Conservation (phyloP, 2,329 filamentous ascomycete genomes). For the Diaporthe longicolla region DNA sequence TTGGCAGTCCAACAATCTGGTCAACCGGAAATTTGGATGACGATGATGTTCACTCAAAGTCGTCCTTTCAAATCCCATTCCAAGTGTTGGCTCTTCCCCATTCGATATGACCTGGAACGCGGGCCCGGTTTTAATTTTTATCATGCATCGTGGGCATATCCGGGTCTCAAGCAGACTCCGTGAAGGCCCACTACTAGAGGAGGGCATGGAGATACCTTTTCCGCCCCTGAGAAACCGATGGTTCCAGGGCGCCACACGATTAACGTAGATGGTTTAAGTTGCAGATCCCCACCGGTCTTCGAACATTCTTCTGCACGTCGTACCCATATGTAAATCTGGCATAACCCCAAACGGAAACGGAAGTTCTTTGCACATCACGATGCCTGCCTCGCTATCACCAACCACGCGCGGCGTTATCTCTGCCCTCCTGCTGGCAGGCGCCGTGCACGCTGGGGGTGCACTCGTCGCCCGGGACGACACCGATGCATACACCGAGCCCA, state of each 20-base stretch:
- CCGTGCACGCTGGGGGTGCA: neutral
- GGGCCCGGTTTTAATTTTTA: conserved; percentile 15
- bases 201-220: conserved; percentile 3
- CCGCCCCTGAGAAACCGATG: conserved; percentile 14
- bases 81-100: conserved; percentile 3
- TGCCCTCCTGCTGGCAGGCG: conserved; percentile 15
- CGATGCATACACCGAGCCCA: conserved; percentile 20
- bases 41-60: neutral
- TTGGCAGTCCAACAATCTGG: conserved; percentile 14
- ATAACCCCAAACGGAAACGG: neutral
- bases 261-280: conserved; percentile 29
- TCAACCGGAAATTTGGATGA: conserved; percentile 28
- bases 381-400: conserved; percentile 25
- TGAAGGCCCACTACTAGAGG: conserved; percentile 16
- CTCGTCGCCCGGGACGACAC: neutral
- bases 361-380: neutral
- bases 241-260: conserved; percentile 4
- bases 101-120: neutral
- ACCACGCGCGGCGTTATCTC: conserved; percentile 15
- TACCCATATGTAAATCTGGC: conserved; percentile 9
- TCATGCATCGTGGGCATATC: conserved; percentile 3
- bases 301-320: conserved; percentile 28
- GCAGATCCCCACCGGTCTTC: conserved; percentile 27
- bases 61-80: conserved; percentile 21
- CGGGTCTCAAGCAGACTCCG: neutral